Conservation (phyloP, 2,329 filamentous ascomycete genomes). For the Colletotrichum sp. region DNA sequence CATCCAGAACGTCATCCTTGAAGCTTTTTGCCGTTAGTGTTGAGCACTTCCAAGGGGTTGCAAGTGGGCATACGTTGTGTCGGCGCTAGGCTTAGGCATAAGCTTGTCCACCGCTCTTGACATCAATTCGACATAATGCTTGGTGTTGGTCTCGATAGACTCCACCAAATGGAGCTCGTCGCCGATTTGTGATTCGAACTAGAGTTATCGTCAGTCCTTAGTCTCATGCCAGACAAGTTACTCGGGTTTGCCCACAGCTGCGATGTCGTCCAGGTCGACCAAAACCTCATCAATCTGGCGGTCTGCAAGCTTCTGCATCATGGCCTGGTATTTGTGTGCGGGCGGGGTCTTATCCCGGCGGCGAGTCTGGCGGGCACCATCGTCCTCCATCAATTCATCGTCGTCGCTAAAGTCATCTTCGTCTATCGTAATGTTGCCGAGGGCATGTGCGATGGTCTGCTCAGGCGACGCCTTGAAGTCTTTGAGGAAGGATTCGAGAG, state of each 20-base stretch:
- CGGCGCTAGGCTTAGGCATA: slow-evolving; percentile 78
- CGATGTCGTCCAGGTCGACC: slow-evolving; percentile 89
- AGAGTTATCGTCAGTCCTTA: slow-evolving; percentile 50
- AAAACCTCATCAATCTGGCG: slow-evolving; percentile 77
- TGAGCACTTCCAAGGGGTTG: not conserved
- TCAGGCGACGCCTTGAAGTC: slow-evolving; percentile 84
- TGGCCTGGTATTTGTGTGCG: slow-evolving; percentile 86
- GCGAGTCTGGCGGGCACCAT: slow-evolving; percentile 59
- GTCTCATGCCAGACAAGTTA: slow-evolving; percentile 80
- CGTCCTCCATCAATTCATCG: slow-evolving; percentile 90
- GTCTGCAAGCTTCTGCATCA: slow-evolving; percentile 87
- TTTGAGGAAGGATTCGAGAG: slow-evolving; percentile 86
- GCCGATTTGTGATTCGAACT: slow-evolving; percentile 79
- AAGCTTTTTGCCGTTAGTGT: slow-evolving; percentile 60
- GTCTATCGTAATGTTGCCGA: slow-evolving; percentile 85
- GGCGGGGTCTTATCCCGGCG: slow-evolving; percentile 57
- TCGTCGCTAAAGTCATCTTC: slow-evolving; percentile 88
- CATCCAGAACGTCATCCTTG: slow-evolving; percentile 96
- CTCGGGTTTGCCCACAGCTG: slow-evolving; percentile 62
- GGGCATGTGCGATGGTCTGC: slow-evolving; percentile 77
- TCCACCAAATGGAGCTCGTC: slow-evolving; percentile 77
- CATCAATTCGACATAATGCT: slow-evolving; percentile 93
- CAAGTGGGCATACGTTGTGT: slow-evolving; percentile 68
- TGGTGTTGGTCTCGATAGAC: slow-evolving; percentile 88
- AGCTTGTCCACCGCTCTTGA: slow-evolving; percentile 87